Base-by-base conservation (phyloP, 305 asterid genomes). In the Solanum hybrid region DNA sequence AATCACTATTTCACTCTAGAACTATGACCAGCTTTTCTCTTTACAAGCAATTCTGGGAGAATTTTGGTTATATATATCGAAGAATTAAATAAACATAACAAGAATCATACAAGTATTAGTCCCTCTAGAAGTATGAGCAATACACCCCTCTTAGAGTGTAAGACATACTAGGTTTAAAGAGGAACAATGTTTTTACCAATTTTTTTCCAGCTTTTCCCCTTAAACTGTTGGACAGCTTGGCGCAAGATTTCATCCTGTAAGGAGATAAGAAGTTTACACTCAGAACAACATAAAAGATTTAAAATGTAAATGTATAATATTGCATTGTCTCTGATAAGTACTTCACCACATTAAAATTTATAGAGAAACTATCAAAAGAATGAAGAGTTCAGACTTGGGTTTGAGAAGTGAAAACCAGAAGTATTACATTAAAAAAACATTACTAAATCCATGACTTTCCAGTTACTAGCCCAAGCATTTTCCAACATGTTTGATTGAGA, bases 151-250 rank as follows among this genome's bases (percentile, higher is more conserved):
- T 31, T 29, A 32, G 32, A 10, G 22, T 20, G 75, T 84, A 51
- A 51, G 46, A 84, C 42, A 32, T 84, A 51, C 75, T 20, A 84
- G 87, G 42, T 56, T 56, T 84, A 56, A 82, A 82, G 22, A 46
- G 20, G 76, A 51, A 84, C 75, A 51, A 22, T 6, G 7, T 56
- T 31, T 85, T 85, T 95, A 97, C 99, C 99, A 93, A 97, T 97
- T 93, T 95, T 98, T 89, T 97, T 98, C 99, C 99, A 98, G 93
- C 96, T 98, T 91, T 98, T 98, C 51, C 99, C 99, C 90, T 98
- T 95, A 90, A 93, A 98, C 71, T 95, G 99, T 69, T 98, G 97
- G 89, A 98, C 99, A 90, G 99, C 99, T 92, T 94, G 92, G 76
- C 95, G 93, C 93, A 98, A 93, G 90, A 95, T 92, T 89, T 97